These are phyloP conservation scores for Peterozyma xylosa DNA, from an alignment of 805 yeast genomes.

Conservation along the genomic window DNA sequence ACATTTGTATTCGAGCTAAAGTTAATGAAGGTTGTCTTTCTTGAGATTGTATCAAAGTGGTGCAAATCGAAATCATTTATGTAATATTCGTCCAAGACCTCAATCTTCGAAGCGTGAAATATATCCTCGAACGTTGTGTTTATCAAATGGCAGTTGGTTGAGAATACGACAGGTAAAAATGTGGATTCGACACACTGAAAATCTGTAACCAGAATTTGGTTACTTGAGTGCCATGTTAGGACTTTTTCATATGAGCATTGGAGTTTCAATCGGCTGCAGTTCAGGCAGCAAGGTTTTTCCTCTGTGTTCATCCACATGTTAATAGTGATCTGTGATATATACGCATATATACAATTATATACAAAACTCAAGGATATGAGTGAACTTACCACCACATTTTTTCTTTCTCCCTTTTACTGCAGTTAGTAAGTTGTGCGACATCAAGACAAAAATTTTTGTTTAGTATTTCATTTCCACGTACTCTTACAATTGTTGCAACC, in stretches of 20 bases:
- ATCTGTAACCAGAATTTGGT: neutral
- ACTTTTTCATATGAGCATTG: conserved; percentile 6
- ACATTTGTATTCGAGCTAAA: conserved; percentile 6
- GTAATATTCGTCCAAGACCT: neutral
- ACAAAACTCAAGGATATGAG: no score
- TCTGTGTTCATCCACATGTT: conserved; percentile 1
- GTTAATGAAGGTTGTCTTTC: conserved; percentile 1
- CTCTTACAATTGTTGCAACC: conserved; percentile 7
- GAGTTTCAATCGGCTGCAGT: conserved; percentile 4
- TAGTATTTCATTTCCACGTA: neutral
- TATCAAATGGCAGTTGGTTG: neutral
- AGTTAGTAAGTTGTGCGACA: neutral
- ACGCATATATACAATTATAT: no score
- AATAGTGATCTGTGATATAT: neutral
- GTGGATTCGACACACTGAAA: neutral
- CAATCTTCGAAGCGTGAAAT: neutral
- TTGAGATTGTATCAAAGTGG: neutral
- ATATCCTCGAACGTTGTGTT: neutral
- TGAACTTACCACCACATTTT: conserved; percentile 9
- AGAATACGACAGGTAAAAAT: neutral
- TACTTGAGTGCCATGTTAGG: conserved; percentile 3
- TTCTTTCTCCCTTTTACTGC: conserved; percentile 5
- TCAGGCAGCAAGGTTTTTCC: conserved; percentile 5
- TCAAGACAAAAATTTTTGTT: neutral
- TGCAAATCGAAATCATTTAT: neutral